Percentiles rank a stretch among this genome's conserved stretches.
Conservation (phyloP, 352 stramenopile genomes). For the Phytophthora gonapodyides region DNA sequence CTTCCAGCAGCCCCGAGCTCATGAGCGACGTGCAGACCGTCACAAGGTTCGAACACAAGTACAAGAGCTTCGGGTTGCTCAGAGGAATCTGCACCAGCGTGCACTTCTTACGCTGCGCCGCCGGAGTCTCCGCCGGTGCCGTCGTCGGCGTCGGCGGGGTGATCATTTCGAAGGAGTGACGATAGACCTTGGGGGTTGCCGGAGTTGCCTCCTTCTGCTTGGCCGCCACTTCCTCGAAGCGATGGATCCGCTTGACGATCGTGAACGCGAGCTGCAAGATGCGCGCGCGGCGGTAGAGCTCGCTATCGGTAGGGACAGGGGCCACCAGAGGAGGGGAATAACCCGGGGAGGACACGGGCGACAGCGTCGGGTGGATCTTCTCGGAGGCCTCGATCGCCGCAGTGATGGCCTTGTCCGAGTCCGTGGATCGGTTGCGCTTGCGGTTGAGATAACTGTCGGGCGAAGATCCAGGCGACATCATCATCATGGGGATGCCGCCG, state of each 20-base stretch:
- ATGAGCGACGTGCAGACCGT: slow-evolving; percentile 50
- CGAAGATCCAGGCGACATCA: slow-evolving; percentile 35
- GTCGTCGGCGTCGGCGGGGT: slow-evolving; percentile 40
- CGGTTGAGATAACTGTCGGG: slow-evolving; percentile 58
- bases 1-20: slow-evolving; percentile 42
- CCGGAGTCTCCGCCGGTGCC: slow-evolving; percentile 6
- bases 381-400: slow-evolving; percentile 59
- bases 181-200: slow-evolving; percentile 40
- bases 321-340: slow-evolving; percentile 26
- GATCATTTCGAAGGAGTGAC: slow-evolving; percentile 70
- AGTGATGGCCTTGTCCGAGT: slow-evolving; percentile 63
- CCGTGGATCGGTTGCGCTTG: slow-evolving; percentile 73
- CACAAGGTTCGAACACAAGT: slow-evolving; percentile 62
- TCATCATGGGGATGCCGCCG: slow-evolving; percentile 40
- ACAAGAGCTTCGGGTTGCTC: slow-evolving; percentile 62
- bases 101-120: slow-evolving; percentile 32
- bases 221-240: slow-evolving; percentile 55
- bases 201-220: slow-evolving; percentile 37
- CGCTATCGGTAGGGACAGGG: slow-evolving; percentile 41
- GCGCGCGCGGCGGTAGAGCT: slow-evolving; percentile 59
- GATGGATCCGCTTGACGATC: slow-evolving; percentile 63
- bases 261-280: slow-evolving; percentile 65
- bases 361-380: slow-evolving; percentile 49
- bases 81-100: slow-evolving; percentile 59
- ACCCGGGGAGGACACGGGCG: slow-evolving; percentile 30